Conservation (phyloP, 192 early-diverging fungal species). For the Podila verticillata region DNA sequence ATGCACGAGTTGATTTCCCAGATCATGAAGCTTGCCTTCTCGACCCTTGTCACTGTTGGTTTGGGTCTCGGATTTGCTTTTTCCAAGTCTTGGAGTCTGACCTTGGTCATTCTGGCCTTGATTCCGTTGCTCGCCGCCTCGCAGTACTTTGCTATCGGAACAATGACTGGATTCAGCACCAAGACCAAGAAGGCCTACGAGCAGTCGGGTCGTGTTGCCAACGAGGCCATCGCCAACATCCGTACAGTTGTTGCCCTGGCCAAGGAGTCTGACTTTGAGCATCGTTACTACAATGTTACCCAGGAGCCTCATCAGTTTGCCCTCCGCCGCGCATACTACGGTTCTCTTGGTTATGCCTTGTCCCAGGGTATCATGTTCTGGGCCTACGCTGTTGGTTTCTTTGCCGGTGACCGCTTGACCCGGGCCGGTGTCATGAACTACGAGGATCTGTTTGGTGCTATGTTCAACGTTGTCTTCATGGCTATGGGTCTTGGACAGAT, state of each 20-base stretch:
- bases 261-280: conserved; percentile 53
- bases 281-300: conserved; percentile 54
- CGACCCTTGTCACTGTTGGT: conserved; percentile 41
- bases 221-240: conserved; percentile 87
- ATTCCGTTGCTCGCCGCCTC: conserved; percentile 76
- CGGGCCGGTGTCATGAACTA: conserved; percentile 13
- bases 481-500: conserved; percentile 71
- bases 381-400: conserved; percentile 67
- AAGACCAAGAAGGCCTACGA: conserved; percentile 74
- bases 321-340: conserved; percentile 49
- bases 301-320: conserved; percentile 56
- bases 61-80: conserved; percentile 59
- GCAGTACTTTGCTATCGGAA: conserved; percentile 69
- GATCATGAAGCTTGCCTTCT: conserved; percentile 62
- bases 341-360: conserved; percentile 60
- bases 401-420: conserved; percentile 62
- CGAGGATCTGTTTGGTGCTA: conserved; percentile 34
- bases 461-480: conserved; percentile 73
- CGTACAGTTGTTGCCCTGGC: conserved; percentile 85
- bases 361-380: conserved; percentile 65
- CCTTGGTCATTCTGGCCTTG: conserved; percentile 69
- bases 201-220: conserved; percentile 72
- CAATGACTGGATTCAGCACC: conserved; percentile 53
- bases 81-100: conserved; percentile 64
- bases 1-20: conserved; percentile 68